Evolutionary conservation across 2,329 filamentous ascomycete genomes (phyloP).

Genomic region (Aureobasidium namibiae): DNA sequence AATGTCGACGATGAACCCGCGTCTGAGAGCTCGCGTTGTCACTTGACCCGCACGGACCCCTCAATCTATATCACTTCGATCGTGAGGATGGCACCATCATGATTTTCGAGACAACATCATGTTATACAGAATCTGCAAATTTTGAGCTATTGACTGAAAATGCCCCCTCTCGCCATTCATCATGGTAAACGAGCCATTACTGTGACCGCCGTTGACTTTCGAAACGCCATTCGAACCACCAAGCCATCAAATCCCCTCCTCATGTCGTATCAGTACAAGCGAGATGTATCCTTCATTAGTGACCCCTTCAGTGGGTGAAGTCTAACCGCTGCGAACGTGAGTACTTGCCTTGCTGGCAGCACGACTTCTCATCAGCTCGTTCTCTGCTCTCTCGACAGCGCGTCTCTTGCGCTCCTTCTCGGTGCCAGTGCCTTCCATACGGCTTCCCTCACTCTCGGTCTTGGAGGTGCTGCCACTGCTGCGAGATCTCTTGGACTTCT

Average conservation of each 20-base stretch:
- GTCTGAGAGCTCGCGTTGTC: background rate
- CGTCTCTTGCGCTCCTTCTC: slow-evolving; percentile 28
- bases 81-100: background rate
- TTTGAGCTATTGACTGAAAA: no score
- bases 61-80: background rate
- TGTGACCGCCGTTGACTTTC: background rate
- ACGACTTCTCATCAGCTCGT: slow-evolving; percentile 19
- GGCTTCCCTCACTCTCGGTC: slow-evolving; percentile 11
- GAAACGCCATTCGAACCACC: background rate
- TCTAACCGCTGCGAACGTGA: background rate
- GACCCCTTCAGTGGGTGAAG: no score
- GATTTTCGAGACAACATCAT: background rate
- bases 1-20: background rate
- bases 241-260: background rate
- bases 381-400: slow-evolving; percentile 25
- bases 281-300: background rate
- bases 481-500: slow-evolving; percentile 9
- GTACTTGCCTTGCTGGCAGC: background rate
- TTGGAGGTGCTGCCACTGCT: slow-evolving; percentile 4
- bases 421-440: slow-evolving; percentile 18
- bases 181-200: background rate
- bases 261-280: background rate
- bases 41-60: background rate
- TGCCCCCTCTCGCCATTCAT: background rate
- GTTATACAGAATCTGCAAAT: background rate